phyloP scores from a whole-genome alignment of 768 basidiomycete genomes.

The Lactifluus volemus region DNA sequence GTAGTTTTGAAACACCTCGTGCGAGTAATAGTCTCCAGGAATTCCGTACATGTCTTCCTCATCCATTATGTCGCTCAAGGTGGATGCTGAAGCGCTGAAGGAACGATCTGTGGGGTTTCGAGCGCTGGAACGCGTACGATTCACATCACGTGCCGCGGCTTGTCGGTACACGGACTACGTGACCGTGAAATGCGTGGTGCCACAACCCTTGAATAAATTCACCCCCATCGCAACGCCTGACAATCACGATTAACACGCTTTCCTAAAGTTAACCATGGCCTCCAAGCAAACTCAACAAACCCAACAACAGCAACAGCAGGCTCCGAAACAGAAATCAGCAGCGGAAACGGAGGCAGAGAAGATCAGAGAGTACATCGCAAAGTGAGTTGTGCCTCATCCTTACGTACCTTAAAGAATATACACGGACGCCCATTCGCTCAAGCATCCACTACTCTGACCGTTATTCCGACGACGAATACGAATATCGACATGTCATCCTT shows the following conservation, averaged over 20 bases:
- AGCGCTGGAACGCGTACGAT: background rate
- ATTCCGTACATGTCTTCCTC: slow-evolving; percentile 7
- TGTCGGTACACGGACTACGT: background rate
- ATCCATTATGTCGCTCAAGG: background rate
- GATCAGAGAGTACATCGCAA: slow-evolving; percentile 71
- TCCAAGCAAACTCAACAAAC: slow-evolving; percentile 16
- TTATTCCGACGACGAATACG: slow-evolving; percentile 85
- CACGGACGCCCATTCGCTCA: slow-evolving; percentile 6
- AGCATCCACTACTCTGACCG: slow-evolving; percentile 90
- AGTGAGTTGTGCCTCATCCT: slow-evolving; percentile 33
- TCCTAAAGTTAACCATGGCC: slow-evolving; percentile 6
- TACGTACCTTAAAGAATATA: background rate
- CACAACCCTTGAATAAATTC: too few species aligned
- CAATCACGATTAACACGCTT: background rate
- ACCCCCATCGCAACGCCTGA: background rate
- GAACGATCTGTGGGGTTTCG: background rate
- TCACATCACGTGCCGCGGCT: slow-evolving; percentile 17
- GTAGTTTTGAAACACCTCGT: background rate
- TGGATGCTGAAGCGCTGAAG: background rate
- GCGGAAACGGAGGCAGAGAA: slow-evolving; percentile 20
- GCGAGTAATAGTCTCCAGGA: background rate
- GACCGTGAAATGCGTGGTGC: too few species aligned
- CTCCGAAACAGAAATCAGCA: slow-evolving; percentile 19
- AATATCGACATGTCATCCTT: slow-evolving; percentile 96
- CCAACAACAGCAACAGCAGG: slow-evolving; percentile 16